Conservation (phyloP, 1,284 basidiomycete genomes). For the Pholiota adiposa region DNA sequence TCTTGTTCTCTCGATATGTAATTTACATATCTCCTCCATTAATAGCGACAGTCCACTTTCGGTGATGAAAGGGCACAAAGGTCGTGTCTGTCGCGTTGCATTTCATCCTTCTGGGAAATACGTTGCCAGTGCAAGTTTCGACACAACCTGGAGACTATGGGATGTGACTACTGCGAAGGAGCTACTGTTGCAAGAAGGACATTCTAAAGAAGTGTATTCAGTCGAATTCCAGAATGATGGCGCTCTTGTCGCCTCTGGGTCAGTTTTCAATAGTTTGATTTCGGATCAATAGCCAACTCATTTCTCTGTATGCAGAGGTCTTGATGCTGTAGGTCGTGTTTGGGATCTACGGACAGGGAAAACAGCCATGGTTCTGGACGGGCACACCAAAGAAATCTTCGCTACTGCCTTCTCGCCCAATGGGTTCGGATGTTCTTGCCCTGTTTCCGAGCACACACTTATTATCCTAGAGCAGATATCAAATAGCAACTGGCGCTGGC, state of each 20-base stretch:
- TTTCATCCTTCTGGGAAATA: constrained; percentile 97
- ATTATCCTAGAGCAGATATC: constrained; percentile 65
- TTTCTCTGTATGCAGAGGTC: constrained; percentile 60
- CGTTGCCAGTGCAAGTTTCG: constrained; percentile 94
- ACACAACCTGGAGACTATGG: constrained; percentile 99
- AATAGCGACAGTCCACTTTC: constrained; percentile 79
- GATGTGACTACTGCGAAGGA: constrained; percentile 85
- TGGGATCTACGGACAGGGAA: constrained; percentile 97
- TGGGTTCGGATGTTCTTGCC: constrained; percentile 62
- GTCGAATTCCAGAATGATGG: constrained; percentile 97
- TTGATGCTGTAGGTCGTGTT: constrained; percentile 95
- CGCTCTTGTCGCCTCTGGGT: constrained; percentile 92
- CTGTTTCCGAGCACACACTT: constrained; percentile 12
- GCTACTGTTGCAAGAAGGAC: constrained; percentile 92
- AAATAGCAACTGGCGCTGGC: constrained; percentile 94
- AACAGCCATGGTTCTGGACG: constrained; percentile 98
- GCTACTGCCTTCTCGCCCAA: constrained; percentile 94
- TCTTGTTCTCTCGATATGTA: not conserved
- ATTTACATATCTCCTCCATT: constrained; percentile 2
- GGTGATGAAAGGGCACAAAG: constrained; percentile 86
- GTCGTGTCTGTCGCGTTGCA: constrained; percentile 89
- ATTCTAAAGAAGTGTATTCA: constrained; percentile 96
- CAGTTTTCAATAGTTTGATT: constrained; percentile 27
- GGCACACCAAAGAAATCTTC: constrained; percentile 94
- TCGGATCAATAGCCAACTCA: not conserved